Conservation (phyloP, 768 basidiomycete species). For the Termitomyces sp. region DNA sequence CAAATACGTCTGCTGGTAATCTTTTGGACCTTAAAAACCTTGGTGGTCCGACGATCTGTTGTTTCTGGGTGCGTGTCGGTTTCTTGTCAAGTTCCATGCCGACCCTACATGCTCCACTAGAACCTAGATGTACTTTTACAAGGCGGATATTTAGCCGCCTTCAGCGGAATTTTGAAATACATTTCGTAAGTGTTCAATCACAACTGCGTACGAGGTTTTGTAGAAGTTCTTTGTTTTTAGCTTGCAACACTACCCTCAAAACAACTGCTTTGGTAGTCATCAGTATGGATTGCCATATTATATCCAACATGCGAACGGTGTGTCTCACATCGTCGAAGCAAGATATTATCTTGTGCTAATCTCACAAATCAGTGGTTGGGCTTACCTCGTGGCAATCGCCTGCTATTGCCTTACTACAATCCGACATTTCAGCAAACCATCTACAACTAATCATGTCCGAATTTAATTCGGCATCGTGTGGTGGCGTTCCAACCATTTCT, state of each 20-base stretch:
- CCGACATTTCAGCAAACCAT: constrained; percentile 21
- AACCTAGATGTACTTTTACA: constrained; percentile 36
- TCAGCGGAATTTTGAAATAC: constrained; percentile 37
- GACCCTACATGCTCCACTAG: constrained; percentile 17
- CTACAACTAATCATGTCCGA: constrained; percentile 45
- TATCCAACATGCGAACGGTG: constrained; percentile 41
- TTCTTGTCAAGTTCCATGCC: background rate
- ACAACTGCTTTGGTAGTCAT: constrained; percentile 34
- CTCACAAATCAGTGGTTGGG: constrained; percentile 23
- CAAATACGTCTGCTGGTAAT: constrained; percentile 31
- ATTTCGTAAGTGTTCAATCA: constrained; percentile 31
- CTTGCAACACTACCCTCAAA: constrained; percentile 49
- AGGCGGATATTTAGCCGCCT: constrained; percentile 33
- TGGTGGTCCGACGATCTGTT: constrained; percentile 47
- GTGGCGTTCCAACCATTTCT: constrained; percentile 43
- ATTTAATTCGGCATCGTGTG: constrained; percentile 50
- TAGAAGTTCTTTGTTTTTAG: constrained; percentile 15
- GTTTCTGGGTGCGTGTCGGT: constrained; percentile 35
- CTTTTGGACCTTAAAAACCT: constrained; percentile 31
- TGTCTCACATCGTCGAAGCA: constrained; percentile 7
- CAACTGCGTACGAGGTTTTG: too few relatives aligned
- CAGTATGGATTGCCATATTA: constrained; percentile 36
- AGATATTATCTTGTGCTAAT: background rate
- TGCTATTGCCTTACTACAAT: constrained; percentile 30
- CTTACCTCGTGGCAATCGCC: constrained; percentile 41